A percentile compares a stretch with the other conserved stretches of the same genome.
Evolutionary conservation across 73 alveolate genomes (phyloP).

Genomic region (Breviolum minutum): DNA sequence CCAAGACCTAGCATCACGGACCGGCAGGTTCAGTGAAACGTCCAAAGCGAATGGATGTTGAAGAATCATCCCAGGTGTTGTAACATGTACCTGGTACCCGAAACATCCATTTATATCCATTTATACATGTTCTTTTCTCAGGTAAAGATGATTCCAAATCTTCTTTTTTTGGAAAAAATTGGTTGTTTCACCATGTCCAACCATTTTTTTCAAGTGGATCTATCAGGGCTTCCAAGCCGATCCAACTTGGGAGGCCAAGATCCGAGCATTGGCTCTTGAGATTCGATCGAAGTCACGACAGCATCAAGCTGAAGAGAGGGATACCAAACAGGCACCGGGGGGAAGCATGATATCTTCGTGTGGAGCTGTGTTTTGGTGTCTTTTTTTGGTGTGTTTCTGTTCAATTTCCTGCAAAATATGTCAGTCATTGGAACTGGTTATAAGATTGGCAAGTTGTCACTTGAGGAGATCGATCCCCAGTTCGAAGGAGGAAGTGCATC

Average conservation of each 20-base stretch:
- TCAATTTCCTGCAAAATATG: no score
- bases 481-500: neutral
- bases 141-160: neutral
- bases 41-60: neutral
- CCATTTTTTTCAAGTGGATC: no score
- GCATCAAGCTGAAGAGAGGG: neutral
- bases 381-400: no score
- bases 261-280: constrained; percentile 31
- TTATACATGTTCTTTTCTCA: neutral
- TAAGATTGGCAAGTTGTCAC: neutral
- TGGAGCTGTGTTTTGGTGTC: no score
- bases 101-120: neutral
- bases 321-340: neutral
- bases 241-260: constrained; percentile 14
- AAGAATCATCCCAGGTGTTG: no score
- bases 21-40: neutral
- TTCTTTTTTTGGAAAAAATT: no score
- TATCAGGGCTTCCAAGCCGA: no score
- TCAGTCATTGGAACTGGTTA: no score
- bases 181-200: no score
- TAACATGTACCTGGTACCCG: no score
- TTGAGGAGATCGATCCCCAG: neutral
- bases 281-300: constrained; percentile 22
- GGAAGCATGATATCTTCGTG: neutral
- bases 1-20: neutral